Evolutionary conservation across 345 rosid genomes (phyloP).

Genomic region (Corymbia maculata): DNA sequence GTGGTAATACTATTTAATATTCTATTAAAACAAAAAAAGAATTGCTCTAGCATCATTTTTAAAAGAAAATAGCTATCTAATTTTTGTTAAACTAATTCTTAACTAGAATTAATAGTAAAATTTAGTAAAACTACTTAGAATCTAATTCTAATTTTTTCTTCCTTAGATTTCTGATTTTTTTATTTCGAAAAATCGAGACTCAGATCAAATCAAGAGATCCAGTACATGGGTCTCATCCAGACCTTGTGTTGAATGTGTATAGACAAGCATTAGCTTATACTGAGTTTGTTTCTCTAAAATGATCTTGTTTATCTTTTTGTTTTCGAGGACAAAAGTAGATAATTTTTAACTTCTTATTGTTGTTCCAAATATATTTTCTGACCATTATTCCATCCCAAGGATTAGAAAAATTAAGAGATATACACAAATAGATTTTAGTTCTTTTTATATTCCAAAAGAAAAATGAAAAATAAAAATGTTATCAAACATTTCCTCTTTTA

Average conservation of each 20-base stretch:
- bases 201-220: accelerated
- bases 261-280: background rate
- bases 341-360: accelerated
- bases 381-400: accelerated
- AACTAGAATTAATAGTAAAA: background rate
- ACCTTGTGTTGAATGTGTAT: background rate
- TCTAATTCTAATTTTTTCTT: too few species aligned
- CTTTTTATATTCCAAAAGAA: too few species aligned
- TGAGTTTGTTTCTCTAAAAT: background rate
- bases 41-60: too few species aligned
- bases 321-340: background rate
- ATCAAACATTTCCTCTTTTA: too few species aligned
- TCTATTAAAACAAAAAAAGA: accelerated
- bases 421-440: too few species aligned
- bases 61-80: too few species aligned
- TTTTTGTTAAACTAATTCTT: background rate
- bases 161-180: too few species aligned
- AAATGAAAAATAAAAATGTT: too few species aligned
- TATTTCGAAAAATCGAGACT: too few species aligned
- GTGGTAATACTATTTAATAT: background rate
- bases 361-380: accelerated
- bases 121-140: background rate
- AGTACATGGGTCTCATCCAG: background rate
- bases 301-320: background rate
- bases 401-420: too few species aligned